Conservation (phyloP, 2,329 filamentous ascomycete genomes). For the Cladorrhinum sp. region DNA sequence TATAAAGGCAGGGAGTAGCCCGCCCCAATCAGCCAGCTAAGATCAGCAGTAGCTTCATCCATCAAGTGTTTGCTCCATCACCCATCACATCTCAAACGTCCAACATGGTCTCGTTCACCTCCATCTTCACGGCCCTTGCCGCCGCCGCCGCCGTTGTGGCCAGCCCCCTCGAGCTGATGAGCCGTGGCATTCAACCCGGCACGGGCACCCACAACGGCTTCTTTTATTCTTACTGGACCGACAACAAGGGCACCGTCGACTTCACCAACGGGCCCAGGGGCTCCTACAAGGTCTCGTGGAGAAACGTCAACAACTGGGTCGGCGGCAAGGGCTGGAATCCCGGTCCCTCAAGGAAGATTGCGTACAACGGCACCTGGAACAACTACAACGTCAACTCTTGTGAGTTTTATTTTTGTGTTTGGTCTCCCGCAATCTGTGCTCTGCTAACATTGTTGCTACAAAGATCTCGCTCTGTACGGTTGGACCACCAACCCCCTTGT, state of each 20-base stretch:
- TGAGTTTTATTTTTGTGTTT: not conserved
- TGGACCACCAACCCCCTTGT: constrained; percentile 34
- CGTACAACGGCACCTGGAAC: constrained; percentile 32
- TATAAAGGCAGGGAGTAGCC: not conserved
- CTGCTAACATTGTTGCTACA: not conserved
- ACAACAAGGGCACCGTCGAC: constrained; percentile 37
- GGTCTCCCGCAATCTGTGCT: not conserved
- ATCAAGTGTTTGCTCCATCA: not conserved
- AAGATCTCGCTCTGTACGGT: constrained; percentile 33
- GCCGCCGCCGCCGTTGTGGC: constrained; percentile 9
- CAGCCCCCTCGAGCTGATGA: constrained; percentile 17
- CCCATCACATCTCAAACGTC: not conserved
- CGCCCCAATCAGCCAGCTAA: not conserved
- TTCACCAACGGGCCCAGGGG: constrained; percentile 43
- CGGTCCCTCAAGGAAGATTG: constrained; percentile 35
- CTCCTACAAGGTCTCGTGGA: constrained; percentile 42
- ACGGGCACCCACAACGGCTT: constrained; percentile 37
- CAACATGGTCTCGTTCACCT: constrained; percentile 18
- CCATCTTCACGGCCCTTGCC: constrained; percentile 12
- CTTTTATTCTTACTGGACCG: constrained; percentile 47
- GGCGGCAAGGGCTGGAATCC: constrained; percentile 58
- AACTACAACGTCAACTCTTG: constrained; percentile 30
- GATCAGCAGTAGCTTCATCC: not conserved
- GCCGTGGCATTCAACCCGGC: constrained; percentile 22
- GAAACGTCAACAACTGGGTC: constrained; percentile 50